phyloP scores from a whole-genome alignment of 805 yeast genomes.

The Yarrowia sp. region DNA sequence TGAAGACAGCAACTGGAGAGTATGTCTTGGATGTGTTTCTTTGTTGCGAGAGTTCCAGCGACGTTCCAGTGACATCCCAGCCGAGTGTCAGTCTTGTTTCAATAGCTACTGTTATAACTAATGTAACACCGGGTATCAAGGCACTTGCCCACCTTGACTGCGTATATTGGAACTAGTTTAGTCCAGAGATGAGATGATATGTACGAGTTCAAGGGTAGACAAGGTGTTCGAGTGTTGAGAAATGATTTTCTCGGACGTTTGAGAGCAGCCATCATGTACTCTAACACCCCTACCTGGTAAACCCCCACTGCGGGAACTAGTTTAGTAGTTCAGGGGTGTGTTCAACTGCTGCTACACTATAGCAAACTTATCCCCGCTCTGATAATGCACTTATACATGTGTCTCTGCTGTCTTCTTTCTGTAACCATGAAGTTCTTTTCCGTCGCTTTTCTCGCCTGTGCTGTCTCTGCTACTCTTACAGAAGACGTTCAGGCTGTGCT shows the following conservation, averaged over 20 bases:
- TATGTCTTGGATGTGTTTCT: background rate
- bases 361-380: background rate
- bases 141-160: no score
- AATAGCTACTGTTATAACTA: background rate
- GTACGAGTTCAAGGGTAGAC: no score
- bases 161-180: no score
- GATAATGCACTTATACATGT: background rate
- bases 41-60: conserved; percentile 1
- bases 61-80: background rate
- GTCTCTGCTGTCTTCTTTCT: background rate
- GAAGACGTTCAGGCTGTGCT: background rate
- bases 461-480: background rate
- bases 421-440: background rate
- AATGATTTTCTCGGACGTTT: no score
- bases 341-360: background rate
- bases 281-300: background rate
- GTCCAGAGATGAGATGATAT: no score
- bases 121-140: no score
- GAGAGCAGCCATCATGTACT: no score
- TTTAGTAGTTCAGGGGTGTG: background rate
- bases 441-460: background rate
- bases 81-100: background rate
- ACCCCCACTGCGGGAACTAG: background rate
- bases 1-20: background rate
- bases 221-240: no score